Evolutionary conservation across 306 rosid species (phyloP).

Genomic region (Vachellia pachyceras): DNA sequence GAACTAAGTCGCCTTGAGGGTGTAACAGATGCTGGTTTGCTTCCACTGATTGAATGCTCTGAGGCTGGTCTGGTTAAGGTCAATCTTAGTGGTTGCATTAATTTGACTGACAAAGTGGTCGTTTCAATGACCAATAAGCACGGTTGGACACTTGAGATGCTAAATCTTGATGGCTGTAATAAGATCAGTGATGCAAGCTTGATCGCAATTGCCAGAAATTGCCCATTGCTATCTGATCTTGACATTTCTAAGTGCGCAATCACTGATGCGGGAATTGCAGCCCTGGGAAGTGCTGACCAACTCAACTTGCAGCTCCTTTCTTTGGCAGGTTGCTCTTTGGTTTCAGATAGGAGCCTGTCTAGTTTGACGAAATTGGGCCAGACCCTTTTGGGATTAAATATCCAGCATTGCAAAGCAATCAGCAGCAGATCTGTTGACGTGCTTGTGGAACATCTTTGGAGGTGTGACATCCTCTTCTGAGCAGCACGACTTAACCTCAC

Average conservation of each 20-base stretch:
- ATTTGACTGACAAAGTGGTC: constrained; percentile 70
- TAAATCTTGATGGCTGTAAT: constrained; percentile 79
- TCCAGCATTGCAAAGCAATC: constrained; percentile 86
- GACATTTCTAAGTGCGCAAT: constrained; percentile 74
- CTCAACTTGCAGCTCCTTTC: constrained; percentile 78
- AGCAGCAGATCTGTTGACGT: constrained; percentile 65
- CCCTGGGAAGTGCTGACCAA: constrained; percentile 61
- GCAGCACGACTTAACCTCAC: constrained; percentile 32
- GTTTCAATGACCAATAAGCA: constrained; percentile 64
- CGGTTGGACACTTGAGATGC: constrained; percentile 79
- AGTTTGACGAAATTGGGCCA: constrained; percentile 69
- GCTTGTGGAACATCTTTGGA: constrained; percentile 80
- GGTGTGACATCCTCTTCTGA: constrained; percentile 89
- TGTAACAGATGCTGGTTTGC: constrained; percentile 78
- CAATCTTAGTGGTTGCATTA: constrained; percentile 74
- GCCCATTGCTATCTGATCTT: constrained; percentile 77
- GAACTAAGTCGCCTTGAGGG: constrained; percentile 80
- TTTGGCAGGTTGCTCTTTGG: constrained; percentile 68
- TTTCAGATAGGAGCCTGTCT: constrained; percentile 73
- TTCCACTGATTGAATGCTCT: constrained; percentile 69
- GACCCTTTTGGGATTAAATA: constrained; percentile 81
- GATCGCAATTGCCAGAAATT: constrained; percentile 72
- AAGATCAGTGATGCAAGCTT: constrained; percentile 74
- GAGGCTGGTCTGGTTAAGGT: constrained; percentile 81
- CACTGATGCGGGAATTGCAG: constrained; percentile 75